These are phyloP conservation scores for Xanthoconium stramineum DNA, from an alignment of 768 basidiomycete species.

Conservation along the genomic window DNA sequence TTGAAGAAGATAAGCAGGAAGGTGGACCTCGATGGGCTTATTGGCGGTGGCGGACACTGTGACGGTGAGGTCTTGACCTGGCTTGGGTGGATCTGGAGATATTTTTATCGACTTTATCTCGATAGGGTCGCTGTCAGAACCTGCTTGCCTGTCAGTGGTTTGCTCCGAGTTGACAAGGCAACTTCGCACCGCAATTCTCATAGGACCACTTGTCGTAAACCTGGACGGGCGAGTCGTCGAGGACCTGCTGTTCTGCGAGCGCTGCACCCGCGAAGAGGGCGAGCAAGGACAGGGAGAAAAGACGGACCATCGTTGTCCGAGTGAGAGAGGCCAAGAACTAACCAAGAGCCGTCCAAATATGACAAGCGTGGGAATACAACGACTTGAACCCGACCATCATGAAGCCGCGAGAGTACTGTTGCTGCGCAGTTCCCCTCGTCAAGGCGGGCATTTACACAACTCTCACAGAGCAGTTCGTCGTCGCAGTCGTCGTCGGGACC, in stretches of 20 bases:
- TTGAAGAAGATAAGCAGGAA: neutral
- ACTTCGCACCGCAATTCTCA: constrained; percentile 65
- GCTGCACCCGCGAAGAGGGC: constrained; percentile 24
- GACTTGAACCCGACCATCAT: constrained; percentile 31
- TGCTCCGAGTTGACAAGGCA: constrained; percentile 4
- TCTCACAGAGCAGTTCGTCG: constrained; percentile 70
- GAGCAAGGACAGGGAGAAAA: constrained; percentile 27
- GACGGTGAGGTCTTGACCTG: constrained; percentile 87
- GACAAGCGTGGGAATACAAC: constrained; percentile 19
- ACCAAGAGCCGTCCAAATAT: constrained; percentile 18
- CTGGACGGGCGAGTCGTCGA: constrained; percentile 30
- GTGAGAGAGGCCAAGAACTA: constrained; percentile 15
- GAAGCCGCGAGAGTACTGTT: constrained; percentile 86
- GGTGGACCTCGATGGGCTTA: constrained; percentile 61
- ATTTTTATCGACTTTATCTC: constrained; percentile 71
- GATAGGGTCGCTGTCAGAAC: constrained; percentile 42
- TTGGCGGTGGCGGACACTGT: constrained; percentile 61
- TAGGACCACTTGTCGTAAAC: constrained; percentile 60
- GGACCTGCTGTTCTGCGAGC: constrained; percentile 31
- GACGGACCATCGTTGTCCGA: constrained; percentile 28
- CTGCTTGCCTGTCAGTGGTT: constrained; percentile 32
- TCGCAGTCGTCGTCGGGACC: constrained; percentile 65
- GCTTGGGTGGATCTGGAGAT: constrained; percentile 84
- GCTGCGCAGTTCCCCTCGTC: constrained; percentile 86
- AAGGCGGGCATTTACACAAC: constrained; percentile 88